phyloP scores from a whole-genome alignment of 2,329 filamentous ascomycete species.

The Mariannaea sp. region DNA sequence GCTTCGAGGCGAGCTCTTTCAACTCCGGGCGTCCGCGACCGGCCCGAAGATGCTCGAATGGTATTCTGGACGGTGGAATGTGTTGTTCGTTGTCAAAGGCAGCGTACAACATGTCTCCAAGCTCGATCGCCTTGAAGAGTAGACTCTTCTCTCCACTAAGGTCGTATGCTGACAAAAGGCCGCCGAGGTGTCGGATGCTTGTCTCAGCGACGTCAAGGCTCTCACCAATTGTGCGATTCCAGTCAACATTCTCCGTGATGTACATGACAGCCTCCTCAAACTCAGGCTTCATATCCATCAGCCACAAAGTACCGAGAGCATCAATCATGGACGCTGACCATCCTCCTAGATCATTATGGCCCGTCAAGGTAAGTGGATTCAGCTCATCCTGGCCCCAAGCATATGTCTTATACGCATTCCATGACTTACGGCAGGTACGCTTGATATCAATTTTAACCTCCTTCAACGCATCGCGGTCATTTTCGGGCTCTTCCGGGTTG shows the following conservation, averaged over 20 bases:
- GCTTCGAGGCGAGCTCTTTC: conserved; percentile 38
- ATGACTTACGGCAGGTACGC: conserved; percentile 57
- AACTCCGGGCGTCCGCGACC: conserved; percentile 42
- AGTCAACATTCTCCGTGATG: conserved; percentile 50
- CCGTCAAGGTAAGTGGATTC: conserved; percentile 54
- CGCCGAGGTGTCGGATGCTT: conserved; percentile 70
- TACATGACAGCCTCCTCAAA: conserved; percentile 64
- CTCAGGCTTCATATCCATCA: conserved; percentile 66
- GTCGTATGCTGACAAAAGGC: conserved; percentile 69
- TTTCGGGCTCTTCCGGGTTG: conserved; percentile 12
- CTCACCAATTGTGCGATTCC: conserved; percentile 50
- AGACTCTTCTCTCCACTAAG: conserved; percentile 60
- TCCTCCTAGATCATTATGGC: conserved; percentile 61
- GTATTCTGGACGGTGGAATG: conserved; percentile 58
- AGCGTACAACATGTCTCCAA: conserved; percentile 65
- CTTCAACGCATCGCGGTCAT: conserved; percentile 12
- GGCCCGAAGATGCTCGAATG: conserved; percentile 47
- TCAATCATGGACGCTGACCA: conserved; percentile 69
- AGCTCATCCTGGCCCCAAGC: conserved; percentile 68
- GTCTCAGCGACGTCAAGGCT: conserved; percentile 70
- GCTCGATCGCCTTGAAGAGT: conserved; percentile 63
- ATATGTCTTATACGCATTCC: conserved; percentile 61
- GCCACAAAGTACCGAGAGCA: conserved; percentile 68
- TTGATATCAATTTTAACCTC: conserved; percentile 46
- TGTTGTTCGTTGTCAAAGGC: conserved; percentile 69